Conservation (phyloP, 306 rosid genomes). For the Casuarina equisetifolia region DNA sequence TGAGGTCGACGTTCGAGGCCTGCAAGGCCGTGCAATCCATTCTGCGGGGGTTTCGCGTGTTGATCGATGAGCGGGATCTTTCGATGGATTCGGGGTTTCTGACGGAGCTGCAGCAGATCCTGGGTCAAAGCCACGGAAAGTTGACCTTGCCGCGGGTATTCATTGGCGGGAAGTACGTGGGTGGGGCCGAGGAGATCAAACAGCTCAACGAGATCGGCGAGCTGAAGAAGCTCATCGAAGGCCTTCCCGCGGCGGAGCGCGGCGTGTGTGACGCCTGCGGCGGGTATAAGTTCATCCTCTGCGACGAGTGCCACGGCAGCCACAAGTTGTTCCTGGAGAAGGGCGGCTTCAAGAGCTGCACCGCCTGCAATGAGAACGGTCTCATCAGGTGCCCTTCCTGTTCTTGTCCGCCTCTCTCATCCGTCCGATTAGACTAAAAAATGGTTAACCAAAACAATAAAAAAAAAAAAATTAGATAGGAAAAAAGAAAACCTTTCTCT, state of each 20-base stretch:
- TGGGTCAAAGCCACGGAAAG: conserved; percentile 43
- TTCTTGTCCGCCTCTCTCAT: conserved; percentile 45
- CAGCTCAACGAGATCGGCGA: conserved; percentile 82
- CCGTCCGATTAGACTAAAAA: conserved; percentile 1
- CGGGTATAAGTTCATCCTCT: conserved; percentile 66
- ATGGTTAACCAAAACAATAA: background rate
- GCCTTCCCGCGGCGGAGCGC: conserved; percentile 64
- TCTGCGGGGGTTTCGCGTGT: conserved; percentile 65
- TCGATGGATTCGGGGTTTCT: conserved; percentile 78
- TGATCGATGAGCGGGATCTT: conserved; percentile 83
- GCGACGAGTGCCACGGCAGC: conserved; percentile 78
- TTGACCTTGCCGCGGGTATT: conserved; percentile 70
- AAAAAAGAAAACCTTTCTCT: background rate
- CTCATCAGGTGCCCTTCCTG: conserved; percentile 87
- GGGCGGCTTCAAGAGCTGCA: conserved; percentile 64
- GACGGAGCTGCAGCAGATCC: conserved; percentile 57
- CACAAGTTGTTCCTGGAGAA: conserved; percentile 70
- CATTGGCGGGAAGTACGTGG: conserved; percentile 75
- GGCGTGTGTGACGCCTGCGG: conserved; percentile 67
- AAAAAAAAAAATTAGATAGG: background rate
- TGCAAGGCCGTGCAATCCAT: conserved; percentile 76
- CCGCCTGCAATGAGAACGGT: conserved; percentile 82
- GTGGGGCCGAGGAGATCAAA: conserved; percentile 80
- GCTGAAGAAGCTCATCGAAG: conserved; percentile 80
- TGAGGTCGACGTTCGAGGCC: conserved; percentile 74